Conservation (phyloP, 2,329 filamentous ascomycete genomes). For the Diaporthe ilicicola region DNA sequence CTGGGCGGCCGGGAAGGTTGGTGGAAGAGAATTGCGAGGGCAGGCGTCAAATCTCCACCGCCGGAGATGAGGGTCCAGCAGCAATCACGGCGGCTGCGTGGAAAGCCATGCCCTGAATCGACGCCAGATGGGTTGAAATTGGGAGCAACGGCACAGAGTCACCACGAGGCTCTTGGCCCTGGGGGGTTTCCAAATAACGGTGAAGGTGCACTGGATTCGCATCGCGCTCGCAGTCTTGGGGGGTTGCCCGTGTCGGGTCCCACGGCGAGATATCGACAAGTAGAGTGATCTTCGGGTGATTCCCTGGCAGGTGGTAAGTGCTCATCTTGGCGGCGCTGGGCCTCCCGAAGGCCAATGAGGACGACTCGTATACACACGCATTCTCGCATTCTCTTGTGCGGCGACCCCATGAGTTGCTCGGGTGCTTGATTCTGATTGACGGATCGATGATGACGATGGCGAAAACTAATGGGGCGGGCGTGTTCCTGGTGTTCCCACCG, state of each 20-base stretch:
- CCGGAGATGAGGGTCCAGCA: constrained; percentile 32
- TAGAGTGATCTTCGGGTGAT: constrained; percentile 23
- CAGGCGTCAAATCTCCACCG: constrained; percentile 26
- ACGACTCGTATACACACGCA: not conserved
- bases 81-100: constrained; percentile 24
- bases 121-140: constrained; percentile 11
- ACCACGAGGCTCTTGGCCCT: constrained; percentile 17
- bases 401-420: not conserved
- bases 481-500: constrained; percentile 1
- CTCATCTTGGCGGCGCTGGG: constrained; percentile 6
- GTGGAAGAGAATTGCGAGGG: not conserved
- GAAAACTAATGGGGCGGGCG: not conserved
- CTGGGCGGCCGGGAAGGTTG: not conserved
- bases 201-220: constrained; percentile 14
- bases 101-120: constrained; percentile 13
- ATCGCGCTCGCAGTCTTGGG: not conserved
- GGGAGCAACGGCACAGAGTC: constrained; percentile 14
- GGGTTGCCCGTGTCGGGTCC: not conserved
- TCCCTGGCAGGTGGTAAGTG: constrained; percentile 1
- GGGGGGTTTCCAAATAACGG: constrained; percentile 3
- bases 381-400: not conserved
- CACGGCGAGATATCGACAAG: constrained; percentile 4
- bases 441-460: constrained; percentile 9
- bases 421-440: not conserved
- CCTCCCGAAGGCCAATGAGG: constrained; percentile 3